phyloP scores from a whole-genome alignment of 2,329 filamentous ascomycete genomes.

The Dissoconium aciculare region DNA sequence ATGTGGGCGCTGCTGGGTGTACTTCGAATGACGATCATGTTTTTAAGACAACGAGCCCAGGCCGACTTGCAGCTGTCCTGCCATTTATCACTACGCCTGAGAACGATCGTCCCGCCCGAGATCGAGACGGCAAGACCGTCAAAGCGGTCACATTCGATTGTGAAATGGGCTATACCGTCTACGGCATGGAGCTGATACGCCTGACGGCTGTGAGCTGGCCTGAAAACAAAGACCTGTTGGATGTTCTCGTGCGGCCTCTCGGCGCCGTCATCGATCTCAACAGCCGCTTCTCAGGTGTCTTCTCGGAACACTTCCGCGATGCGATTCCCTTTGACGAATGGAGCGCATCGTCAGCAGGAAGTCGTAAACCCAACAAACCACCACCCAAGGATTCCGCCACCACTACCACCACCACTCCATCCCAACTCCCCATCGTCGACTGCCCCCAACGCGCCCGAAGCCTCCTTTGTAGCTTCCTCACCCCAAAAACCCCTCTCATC shows the following conservation, averaged over 20 bases:
- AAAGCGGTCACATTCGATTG: slow-evolving; percentile 80
- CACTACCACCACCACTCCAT: too few relatives aligned
- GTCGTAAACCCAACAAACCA: slow-evolving; percentile 2
- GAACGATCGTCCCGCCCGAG: slow-evolving; percentile 38
- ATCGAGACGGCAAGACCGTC: slow-evolving; percentile 16
- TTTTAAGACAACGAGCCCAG: slow-evolving; percentile 66
- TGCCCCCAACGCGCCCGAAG: slow-evolving; percentile 61
- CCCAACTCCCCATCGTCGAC: slow-evolving; percentile 61
- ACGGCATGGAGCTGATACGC: slow-evolving; percentile 77
- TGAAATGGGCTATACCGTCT: slow-evolving; percentile 90
- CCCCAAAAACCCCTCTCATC: slow-evolving; percentile 66
- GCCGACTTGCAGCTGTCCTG: slow-evolving; percentile 60
- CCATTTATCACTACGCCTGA: slow-evolving; percentile 68
- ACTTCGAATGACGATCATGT: slow-evolving; percentile 59
- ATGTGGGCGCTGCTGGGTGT: slow-evolving; percentile 65
- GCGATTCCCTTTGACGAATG: slow-evolving; percentile 42
- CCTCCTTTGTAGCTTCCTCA: slow-evolving; percentile 61
- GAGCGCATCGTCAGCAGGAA: slow-evolving; percentile 11
- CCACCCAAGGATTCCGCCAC: slow-evolving; percentile 7
- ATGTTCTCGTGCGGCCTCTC: slow-evolving; percentile 69
- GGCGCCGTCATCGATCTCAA: slow-evolving; percentile 84
- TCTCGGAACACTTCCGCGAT: slow-evolving; percentile 56
- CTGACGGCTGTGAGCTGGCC: slow-evolving; percentile 85
- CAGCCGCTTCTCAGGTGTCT: slow-evolving; percentile 79
- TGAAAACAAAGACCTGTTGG: slow-evolving; percentile 55